Percentiles rank a stretch among this genome's conserved stretches.
phyloP scores from a whole-genome alignment of 78 protist genomes.

The Pelomyxa schiedti region DNA sequence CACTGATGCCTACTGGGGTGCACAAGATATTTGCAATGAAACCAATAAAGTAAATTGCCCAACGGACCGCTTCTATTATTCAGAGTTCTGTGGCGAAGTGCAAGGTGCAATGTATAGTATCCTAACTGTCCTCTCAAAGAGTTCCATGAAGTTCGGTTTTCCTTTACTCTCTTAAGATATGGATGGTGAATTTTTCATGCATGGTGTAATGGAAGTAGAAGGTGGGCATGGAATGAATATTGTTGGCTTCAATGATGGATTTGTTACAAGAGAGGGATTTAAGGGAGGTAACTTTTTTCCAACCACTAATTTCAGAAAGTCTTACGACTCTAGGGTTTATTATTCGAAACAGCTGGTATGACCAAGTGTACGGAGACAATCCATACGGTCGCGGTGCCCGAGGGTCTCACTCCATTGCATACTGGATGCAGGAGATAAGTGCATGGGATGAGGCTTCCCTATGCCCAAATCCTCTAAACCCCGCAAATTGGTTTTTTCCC shows the following conservation, averaged over 20 bases:
- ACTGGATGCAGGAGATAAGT: not conserved
- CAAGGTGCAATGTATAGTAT: too few relatives aligned
- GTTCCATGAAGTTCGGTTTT: too few relatives aligned
- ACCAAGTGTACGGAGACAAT: not conserved
- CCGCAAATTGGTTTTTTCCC: too few relatives aligned
- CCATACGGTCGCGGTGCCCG: not conserved
- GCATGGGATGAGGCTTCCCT: not conserved
- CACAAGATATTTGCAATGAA: too few relatives aligned
- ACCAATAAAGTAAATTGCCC: too few relatives aligned
- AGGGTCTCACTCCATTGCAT: not conserved
- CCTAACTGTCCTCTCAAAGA: too few relatives aligned
- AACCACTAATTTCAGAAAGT: too few relatives aligned
- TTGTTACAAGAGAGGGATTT: not conserved
- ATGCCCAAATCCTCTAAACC: not conserved
- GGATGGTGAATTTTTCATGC: not conserved
- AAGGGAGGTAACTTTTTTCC: too few relatives aligned
- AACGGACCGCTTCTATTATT: too few relatives aligned
- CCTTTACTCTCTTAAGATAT: not conserved
- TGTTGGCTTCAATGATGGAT: not conserved
- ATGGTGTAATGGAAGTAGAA: not conserved
- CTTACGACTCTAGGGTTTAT: too few relatives aligned
- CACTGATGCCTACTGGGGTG: too few relatives aligned
- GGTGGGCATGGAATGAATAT: not conserved
- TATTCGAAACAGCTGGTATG: not conserved
- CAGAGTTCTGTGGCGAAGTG: too few relatives aligned